These are phyloP conservation scores for Pseudocercospora fuligena DNA, from an alignment of 2,329 filamentous ascomycete genomes.

Conservation along the genomic window DNA sequence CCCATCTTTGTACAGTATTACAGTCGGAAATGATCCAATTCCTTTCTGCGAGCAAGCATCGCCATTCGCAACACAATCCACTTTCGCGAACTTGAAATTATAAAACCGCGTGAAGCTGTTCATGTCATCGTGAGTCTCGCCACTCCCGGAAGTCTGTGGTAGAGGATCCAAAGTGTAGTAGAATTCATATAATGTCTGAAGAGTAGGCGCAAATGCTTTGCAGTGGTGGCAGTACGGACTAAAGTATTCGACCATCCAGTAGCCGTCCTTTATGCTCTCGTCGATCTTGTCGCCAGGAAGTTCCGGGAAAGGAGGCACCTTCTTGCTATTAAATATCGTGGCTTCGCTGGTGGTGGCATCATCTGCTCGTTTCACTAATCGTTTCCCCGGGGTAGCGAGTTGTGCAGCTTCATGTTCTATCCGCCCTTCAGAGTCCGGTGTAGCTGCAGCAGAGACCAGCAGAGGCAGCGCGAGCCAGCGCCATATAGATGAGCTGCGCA, in stretches of 20 bases:
- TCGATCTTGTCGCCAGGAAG: constrained; percentile 64
- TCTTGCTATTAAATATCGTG: constrained; percentile 69
- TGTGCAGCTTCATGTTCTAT: constrained; percentile 23
- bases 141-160: constrained; percentile 53
- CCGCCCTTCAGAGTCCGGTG: constrained; percentile 20
- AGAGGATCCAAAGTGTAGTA: constrained; percentile 86
- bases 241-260: constrained; percentile 64
- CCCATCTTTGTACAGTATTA: constrained; percentile 80
- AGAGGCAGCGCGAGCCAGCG: constrained; percentile 38
- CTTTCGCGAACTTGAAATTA: constrained; percentile 81
- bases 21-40: constrained; percentile 74
- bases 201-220: constrained; percentile 77
- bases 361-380: constrained; percentile 22
- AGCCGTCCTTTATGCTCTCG: constrained; percentile 65
- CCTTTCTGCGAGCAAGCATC: constrained; percentile 74
- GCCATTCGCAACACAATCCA: constrained; percentile 84
- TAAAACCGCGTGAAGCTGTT: constrained; percentile 82
- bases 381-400: constrained; percentile 11
- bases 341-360: constrained; percentile 29
- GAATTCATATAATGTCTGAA: constrained; percentile 92
- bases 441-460: constrained; percentile 29
- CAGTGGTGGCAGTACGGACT: constrained; percentile 70
- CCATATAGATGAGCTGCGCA: constrained; percentile 38
- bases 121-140: constrained; percentile 52
- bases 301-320: constrained; percentile 68